Base-by-base conservation (phyloP, 208 protist genomes). In the Trypanosoma congolense region DNA sequence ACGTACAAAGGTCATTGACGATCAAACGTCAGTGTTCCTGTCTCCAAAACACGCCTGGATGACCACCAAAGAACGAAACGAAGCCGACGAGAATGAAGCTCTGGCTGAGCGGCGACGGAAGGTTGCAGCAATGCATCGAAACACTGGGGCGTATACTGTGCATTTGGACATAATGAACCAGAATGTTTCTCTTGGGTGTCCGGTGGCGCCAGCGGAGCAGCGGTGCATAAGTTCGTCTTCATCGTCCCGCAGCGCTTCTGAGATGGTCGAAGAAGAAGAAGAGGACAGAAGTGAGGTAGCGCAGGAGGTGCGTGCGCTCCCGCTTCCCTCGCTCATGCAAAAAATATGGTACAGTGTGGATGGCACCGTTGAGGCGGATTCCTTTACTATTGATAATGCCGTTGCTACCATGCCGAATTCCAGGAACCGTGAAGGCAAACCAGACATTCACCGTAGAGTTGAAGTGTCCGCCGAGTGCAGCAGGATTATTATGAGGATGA, bases 401-500 rank as follows among this genome's bases (percentile, higher is more conserved):
- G 45, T 22, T 4, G 58, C 38, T 14, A 1, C 48, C 10, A 18
- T 12, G 25, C 24, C 12, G 28, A 49, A 68, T 30, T 24, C 9
- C 28, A 14, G 26, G 29, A 30, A n/a, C 38, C 25, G 25, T 54
- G 53, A 33, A 59, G 58, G 41, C 41, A 70, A 63, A 42, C 21
- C 38, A 4, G 44, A 16, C 45, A 47, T 36, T 56, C 70, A 67
- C 53, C 47, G 49, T 35, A 51, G 66, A 14, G 74, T 78, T 24
- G 80, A 87, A 42, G 66, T 88, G 0, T 95, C 87, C 67, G 73
- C 28, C 83, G 87, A 22, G 83, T 95, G 12, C 87, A 95, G 65
- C 77, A 89, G 65, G 41, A 83, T 54, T 95, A 95, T 70, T 95
- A 86, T 56, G 74, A 83, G 45, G 84, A 95, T 8, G 87, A 95